Percentiles rank a stretch among this genome's conserved stretches.
Conservation (phyloP, 345 rosid species). For the Aquilaria sinensis region DNA sequence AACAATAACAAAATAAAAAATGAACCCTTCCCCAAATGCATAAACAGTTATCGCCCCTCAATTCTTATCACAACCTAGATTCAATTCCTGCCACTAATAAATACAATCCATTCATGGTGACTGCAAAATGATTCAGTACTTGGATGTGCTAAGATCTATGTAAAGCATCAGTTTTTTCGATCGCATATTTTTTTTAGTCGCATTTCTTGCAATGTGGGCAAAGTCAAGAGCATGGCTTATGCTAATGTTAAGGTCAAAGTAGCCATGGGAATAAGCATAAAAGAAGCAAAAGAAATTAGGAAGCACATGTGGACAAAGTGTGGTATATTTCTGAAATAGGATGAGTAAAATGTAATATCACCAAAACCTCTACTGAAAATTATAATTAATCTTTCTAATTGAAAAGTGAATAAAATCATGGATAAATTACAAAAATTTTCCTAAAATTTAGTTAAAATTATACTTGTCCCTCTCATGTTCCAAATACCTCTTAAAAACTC, state of each 20-base stretch:
- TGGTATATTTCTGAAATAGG: too few relatives aligned
- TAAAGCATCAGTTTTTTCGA: conserved; percentile 18
- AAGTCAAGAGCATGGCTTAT: conserved; percentile 5
- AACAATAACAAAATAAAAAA: conserved; percentile 39
- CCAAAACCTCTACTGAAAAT: too few relatives aligned
- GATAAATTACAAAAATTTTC: too few relatives aligned
- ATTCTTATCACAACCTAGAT: conserved; percentile 7
- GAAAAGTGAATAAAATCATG: too few relatives aligned
- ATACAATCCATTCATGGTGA: conserved; percentile 31
- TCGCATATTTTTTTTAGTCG: background rate
- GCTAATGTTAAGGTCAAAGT: conserved; percentile 23
- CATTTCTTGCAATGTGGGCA: conserved; percentile 22
- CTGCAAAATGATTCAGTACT: conserved; percentile 23
- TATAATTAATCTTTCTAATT: too few relatives aligned
- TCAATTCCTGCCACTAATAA: background rate
- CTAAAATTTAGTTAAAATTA: too few relatives aligned
- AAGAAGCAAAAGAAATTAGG: conserved; percentile 19
- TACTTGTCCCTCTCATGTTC: too few relatives aligned
- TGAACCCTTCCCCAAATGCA: conserved; percentile 60
- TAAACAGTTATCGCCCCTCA: conserved; percentile 44
- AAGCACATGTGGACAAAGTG: background rate
- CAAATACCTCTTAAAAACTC: too few relatives aligned
- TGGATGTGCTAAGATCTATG: conserved; percentile 13
- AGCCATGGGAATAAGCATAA: conserved; percentile 17
- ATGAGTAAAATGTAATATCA: too few relatives aligned